Percentiles rank a stretch among this genome's conserved stretches.
Evolutionary conservation across 2,329 filamentous ascomycete species (phyloP).

Genomic region (Lecanosticta acicola): DNA sequence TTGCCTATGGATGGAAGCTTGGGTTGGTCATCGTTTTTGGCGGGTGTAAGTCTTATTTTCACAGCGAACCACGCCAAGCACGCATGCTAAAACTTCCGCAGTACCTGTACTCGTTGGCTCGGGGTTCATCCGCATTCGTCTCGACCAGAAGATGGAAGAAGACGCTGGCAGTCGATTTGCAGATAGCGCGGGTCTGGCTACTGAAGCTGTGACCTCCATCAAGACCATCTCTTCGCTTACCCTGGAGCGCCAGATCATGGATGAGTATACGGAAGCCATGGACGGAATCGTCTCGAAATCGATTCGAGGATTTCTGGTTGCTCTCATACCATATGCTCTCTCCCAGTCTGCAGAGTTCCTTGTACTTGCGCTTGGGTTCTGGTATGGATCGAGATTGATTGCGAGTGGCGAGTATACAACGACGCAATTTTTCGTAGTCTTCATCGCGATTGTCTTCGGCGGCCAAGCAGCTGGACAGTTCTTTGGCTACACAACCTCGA

Average conservation of each 20-base stretch:
- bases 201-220: constrained; percentile 33
- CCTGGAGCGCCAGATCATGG: constrained; percentile 27
- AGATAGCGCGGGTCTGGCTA: constrained; percentile 32
- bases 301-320: constrained; percentile 17
- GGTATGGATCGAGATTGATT: constrained; percentile 33
- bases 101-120: constrained; percentile 31
- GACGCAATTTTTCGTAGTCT: constrained; percentile 52
- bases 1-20: constrained; percentile 36
- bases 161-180: constrained; percentile 28
- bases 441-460: constrained; percentile 58
- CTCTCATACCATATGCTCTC: constrained; percentile 28
- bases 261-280: constrained; percentile 28
- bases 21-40: constrained; percentile 32
- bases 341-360: constrained; percentile 33
- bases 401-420: constrained; percentile 31
- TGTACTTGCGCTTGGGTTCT: constrained; percentile 32
- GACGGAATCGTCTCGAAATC: constrained; percentile 23
- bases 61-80: neutral
- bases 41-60: constrained; percentile 8
- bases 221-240: constrained; percentile 33
- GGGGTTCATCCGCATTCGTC: constrained; percentile 32
- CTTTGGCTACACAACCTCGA: constrained; percentile 52
- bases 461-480: constrained; percentile 62
- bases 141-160: constrained; percentile 32
- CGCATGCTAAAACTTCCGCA: neutral